These are phyloP conservation scores for Mallotus japonicus DNA, from an alignment of 441 rosid species.

Conservation along the genomic window DNA sequence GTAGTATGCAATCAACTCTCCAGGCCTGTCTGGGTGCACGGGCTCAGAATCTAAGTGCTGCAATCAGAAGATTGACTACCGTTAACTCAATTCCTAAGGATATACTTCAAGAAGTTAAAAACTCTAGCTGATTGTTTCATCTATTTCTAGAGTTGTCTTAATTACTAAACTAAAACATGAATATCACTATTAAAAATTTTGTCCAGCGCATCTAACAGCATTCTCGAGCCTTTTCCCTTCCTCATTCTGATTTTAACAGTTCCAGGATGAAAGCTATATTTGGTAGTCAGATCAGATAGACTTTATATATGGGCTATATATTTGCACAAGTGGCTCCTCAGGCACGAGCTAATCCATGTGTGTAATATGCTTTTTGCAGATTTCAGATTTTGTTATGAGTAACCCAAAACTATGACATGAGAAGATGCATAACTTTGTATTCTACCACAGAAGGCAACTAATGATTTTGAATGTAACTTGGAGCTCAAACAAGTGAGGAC, in stretches of 20 bases:
- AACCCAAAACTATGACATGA: not conserved
- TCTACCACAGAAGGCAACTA: not conserved
- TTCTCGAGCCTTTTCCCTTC: not conserved
- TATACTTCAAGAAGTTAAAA: not conserved
- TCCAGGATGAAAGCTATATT: not conserved
- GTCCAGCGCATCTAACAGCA: not conserved
- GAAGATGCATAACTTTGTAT: not conserved
- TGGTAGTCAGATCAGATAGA: too few species aligned
- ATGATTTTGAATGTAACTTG: not conserved
- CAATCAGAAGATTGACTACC: conserved; percentile 20
- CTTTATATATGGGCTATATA: not conserved
- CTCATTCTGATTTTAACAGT: not conserved
- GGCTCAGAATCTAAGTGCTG: conserved; percentile 85
- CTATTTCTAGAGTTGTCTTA: not conserved
- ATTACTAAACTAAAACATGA: not conserved
- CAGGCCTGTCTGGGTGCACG: conserved; percentile 78
- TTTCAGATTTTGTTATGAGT: not conserved
- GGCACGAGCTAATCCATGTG: not conserved
- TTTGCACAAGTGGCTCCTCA: not conserved
- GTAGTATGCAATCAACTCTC: conserved; percentile 90
- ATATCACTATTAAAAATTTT: not conserved
- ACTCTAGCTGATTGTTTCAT: not conserved
- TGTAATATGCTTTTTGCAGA: not conserved
- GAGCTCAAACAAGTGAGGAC: not conserved
- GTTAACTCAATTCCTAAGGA: conserved; percentile 5